These are phyloP conservation scores for Umbelopsis vinacea DNA, from an alignment of 192 early-diverging fungal genomes.

Conservation along the genomic window DNA sequence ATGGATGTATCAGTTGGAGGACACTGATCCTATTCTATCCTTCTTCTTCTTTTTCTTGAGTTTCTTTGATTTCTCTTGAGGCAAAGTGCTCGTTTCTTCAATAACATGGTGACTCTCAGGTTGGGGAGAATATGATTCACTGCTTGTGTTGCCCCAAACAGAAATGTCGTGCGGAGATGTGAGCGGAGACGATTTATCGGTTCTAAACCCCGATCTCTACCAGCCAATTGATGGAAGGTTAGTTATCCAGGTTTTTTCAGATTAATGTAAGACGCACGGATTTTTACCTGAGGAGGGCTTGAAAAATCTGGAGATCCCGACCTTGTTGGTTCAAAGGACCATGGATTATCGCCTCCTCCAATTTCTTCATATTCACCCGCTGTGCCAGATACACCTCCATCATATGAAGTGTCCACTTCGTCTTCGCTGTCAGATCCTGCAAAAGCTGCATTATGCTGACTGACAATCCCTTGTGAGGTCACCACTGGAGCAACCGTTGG, in stretches of 20 bases:
- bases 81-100: neutral
- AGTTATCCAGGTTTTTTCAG: neutral
- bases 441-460: slow-evolving; percentile 28
- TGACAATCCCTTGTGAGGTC: slow-evolving; percentile 34
- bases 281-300: neutral
- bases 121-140: slow-evolving; percentile 14
- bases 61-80: neutral
- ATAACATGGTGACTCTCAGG: neutral
- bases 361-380: slow-evolving; percentile 50
- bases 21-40: neutral
- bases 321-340: slow-evolving; percentile 2
- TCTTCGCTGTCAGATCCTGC: slow-evolving; percentile 31
- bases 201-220: neutral
- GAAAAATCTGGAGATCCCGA: neutral
- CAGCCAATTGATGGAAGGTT: neutral
- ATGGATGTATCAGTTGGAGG: neutral
- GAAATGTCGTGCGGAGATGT: slow-evolving; percentile 3
- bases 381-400: neutral
- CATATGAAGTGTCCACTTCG: slow-evolving; percentile 13
- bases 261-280: neutral
- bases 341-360: slow-evolving; percentile 35
- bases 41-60: slow-evolving; percentile 22
- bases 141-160: slow-evolving; percentile 7
- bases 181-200: neutral
- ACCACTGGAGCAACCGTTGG: slow-evolving; percentile 33